Evolutionary conservation across 768 basidiomycete species (phyloP).

Genomic region (Ephemerocybe angulata): DNA sequence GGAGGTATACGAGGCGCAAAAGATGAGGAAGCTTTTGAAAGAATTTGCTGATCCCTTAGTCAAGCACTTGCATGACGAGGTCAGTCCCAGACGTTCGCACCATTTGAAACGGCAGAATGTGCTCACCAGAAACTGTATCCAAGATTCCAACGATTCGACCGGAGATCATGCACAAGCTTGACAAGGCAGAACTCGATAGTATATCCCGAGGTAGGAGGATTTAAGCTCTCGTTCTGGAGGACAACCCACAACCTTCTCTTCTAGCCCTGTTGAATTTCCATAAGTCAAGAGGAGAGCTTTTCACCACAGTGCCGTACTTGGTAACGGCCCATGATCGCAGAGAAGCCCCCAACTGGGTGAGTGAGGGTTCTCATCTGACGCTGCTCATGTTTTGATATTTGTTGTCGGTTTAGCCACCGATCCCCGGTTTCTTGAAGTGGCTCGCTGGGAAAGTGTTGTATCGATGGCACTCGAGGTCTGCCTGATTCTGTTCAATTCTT

Average conservation of each 20-base stretch:
- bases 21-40: constrained; percentile 15
- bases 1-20: constrained; percentile 17
- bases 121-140: neutral
- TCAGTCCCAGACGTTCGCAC: neutral
- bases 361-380: neutral
- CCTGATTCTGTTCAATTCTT: neutral
- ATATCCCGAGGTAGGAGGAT: constrained; percentile 8
- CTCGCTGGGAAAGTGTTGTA: constrained; percentile 15
- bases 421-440: constrained; percentile 19
- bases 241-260: neutral
- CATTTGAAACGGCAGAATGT: neutral
- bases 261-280: constrained; percentile 5
- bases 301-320: constrained; percentile 18
- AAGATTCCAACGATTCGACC: constrained; percentile 22
- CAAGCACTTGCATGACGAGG: constrained; percentile 27
- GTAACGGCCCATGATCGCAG: constrained; percentile 19
- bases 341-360: constrained; percentile 19
- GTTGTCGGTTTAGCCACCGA: constrained; percentile 13
- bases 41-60: constrained; percentile 20
- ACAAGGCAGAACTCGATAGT: constrained; percentile 11
- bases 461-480: constrained; percentile 15
- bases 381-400: neutral
- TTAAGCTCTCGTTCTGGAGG: neutral
- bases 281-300: constrained; percentile 11
- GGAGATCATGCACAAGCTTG: constrained; percentile 13